Base-by-base conservation (phyloP, 2,329 filamentous ascomycete genomes). In the Hymenoscyphus scutula region DNA sequence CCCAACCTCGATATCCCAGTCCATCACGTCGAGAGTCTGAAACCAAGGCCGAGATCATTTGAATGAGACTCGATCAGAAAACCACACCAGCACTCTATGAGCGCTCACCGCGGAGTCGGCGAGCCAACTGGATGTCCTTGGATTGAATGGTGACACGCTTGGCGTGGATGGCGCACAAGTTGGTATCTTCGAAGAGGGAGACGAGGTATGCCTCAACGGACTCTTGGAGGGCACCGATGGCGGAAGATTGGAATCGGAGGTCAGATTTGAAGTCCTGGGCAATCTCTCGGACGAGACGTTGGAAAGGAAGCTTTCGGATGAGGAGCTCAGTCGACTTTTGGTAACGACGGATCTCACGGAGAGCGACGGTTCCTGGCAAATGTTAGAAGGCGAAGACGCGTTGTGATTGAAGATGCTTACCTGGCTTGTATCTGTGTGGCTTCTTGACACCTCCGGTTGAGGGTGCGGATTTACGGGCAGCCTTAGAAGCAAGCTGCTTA, bases 401-500 rank as follows among this genome's bases (percentile, higher is more conserved):
- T 23, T 25, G 56, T 51, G 71, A 76, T n/a, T 1, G n/a, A 17
- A 45, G 45, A 53, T 61, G 72, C 77, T 70, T 79, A 82, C 89
- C 90, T 76, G 90, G 90, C 90, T 92, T 93, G 79, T 93, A 86
- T 76, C 90, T 85, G 83, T 93, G 90, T 81, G 91, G 91, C 90
- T 95, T 95, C 90, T 95, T 95, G 87, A 94, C 90, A 88, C 90
- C 90, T 75, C 94, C 95, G 79, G 95, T 98, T 68, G 92, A 97
- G 73, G 95, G 95, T 66, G 95, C 94, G 74, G 89, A 92, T 89
- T 99, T 99, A 84, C 95, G 93, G 76, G 95, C 94, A 72, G 94
- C 95, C 86, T 91, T 91, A 85, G 93, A 97, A 74, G 94, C 94
- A 77, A 98, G 92, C 88, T 97, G 93, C 91, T 99, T 99, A 81